Percentiles rank a stretch among this genome's conserved stretches.
These are phyloP conservation scores for Solanum virginianum DNA, from an alignment of 257 asterid species.

Conservation along the genomic window DNA sequence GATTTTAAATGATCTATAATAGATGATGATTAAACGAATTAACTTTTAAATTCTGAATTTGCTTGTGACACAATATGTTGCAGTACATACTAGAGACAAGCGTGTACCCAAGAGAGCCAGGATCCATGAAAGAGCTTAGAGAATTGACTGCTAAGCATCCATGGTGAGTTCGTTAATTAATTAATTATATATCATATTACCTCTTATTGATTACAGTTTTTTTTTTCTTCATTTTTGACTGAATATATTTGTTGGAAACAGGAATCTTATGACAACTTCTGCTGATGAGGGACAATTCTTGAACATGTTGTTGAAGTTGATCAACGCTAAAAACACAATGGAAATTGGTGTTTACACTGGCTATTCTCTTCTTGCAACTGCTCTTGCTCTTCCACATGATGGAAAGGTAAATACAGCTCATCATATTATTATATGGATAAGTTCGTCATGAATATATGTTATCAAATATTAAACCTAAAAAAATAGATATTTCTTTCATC, in stretches of 20 bases:
- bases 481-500: too few relatives aligned
- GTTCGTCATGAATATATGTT: too few relatives aligned
- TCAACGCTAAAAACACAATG: constrained; percentile 86
- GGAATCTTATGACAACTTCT: constrained; percentile 85
- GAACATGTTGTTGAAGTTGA: constrained; percentile 73
- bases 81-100: constrained; percentile 86
- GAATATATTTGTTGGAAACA: not conserved
- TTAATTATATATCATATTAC: not conserved
- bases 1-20: not conserved
- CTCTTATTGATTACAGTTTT: not conserved
- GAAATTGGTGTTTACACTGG: constrained; percentile 92
- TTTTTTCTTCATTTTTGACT: not conserved
- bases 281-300: constrained; percentile 87
- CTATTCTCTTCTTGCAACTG: constrained; percentile 79
- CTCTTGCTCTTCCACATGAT: constrained; percentile 71
- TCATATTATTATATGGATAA: not conserved
- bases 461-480: too few relatives aligned
- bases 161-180: constrained; percentile 23
- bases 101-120: constrained; percentile 83
- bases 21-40: not conserved
- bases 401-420: constrained; percentile 45
- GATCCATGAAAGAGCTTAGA: constrained; percentile 79
- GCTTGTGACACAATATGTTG: not conserved
- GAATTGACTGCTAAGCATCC: constrained; percentile 90
- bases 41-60: not conserved